Evolutionary conservation across 2,329 filamentous ascomycete genomes (phyloP), one percentile per base, ranked within the genome.

Genomic region (Dactylonectria estremocensis): DNA sequence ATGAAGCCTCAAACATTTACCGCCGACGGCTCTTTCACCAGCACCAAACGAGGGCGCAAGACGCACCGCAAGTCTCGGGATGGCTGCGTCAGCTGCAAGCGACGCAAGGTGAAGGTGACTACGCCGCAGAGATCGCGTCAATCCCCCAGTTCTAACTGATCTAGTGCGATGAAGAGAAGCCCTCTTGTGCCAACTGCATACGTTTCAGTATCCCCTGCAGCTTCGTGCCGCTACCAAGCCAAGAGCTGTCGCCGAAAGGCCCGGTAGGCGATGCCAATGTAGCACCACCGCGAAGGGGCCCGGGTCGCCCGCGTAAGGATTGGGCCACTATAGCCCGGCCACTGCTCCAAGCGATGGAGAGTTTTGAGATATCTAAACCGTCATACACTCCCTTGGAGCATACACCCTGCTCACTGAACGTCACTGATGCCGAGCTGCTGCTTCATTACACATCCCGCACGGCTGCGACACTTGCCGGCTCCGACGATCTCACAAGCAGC

Each of bases 141-240:
- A 22, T 24, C 37, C 48, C 48, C 56, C 14, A 54, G 14, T 24
- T 10, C 40, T 48, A 18, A 53, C 49, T 8, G n/a, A 14, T n/a
- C 22, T 45, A 79, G 77, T 79, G 77, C 49, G 76, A 78, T 64
- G 77, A 79, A 66, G 74, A 76, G 35, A 78, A 77, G 66, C 77
- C 77, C 8, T 70, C 75, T 20, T 79, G 77, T 62, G 71, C 71
- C 58, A 79, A 78, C 69, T 79, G 77, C 68, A 67, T 77, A 28
- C 77, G 75, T 40, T 79, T 79, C 64, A 74, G 74, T 35, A 74
- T 78, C 20, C 70, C 73, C 14, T 79, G 77, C 62, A 73, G 75
- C 56, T 78, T 76, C 59, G 68, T 72, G 43, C 73, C 73, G 10
- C 67, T 64, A 24, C 58, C 72, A 10, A 69, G 67, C 28, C 68